Conservation (phyloP, 768 basidiomycete genomes). For the Russula emetica region DNA sequence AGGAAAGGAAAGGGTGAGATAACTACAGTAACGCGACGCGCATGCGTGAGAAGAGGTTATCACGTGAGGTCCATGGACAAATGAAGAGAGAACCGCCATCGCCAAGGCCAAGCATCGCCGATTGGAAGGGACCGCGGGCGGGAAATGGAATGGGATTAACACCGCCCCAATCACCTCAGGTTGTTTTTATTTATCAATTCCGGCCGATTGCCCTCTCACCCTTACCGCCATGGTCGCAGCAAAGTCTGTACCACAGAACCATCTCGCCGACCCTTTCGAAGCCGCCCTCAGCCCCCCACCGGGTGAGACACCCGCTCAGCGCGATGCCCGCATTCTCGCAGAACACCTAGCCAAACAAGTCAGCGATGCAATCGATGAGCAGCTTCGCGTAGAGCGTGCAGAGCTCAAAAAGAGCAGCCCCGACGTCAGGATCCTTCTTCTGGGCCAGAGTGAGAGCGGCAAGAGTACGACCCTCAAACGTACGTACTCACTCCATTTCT, state of each 20-base stretch:
- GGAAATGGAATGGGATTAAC: neutral
- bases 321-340: conserved; percentile 57
- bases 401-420: conserved; percentile 56
- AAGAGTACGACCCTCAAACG: conserved; percentile 87
- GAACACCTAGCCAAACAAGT: conserved; percentile 70
- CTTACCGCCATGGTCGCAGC: conserved; percentile 21
- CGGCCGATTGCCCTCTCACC: neutral
- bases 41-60: conserved; percentile 18
- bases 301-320: conserved; percentile 65
- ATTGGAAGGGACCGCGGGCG: neutral
- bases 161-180: neutral
- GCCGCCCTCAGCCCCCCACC: conserved; percentile 64
- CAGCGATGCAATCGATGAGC: conserved; percentile 75
- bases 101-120: too few relatives aligned
- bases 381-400: conserved; percentile 61
- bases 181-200: too few relatives aligned
- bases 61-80: conserved; percentile 13
- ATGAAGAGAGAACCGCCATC: too few relatives aligned
- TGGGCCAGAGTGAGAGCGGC: conserved; percentile 87
- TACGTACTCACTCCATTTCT: conserved; percentile 48
- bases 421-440: conserved; percentile 70
- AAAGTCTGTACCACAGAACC: conserved; percentile 16
- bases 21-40: too few relatives aligned
- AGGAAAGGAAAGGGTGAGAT: conserved; percentile 16
- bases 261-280: conserved; percentile 63